Base-by-base conservation (phyloP, 306 rosid species). In the Citrullus amarus region DNA sequence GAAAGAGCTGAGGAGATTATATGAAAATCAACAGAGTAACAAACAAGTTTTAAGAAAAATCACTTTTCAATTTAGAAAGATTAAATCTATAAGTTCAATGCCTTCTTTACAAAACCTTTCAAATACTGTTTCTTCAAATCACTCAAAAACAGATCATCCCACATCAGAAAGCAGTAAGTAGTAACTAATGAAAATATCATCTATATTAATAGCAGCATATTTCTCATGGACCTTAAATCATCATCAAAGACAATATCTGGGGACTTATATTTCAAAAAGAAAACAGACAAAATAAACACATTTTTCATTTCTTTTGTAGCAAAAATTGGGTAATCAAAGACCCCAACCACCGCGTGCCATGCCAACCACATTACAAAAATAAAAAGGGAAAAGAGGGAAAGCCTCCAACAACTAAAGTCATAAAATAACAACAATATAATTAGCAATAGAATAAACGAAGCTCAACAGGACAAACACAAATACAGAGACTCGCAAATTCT, bases 391-490 rank as follows among this genome's bases (percentile, higher is more conserved):
- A 6, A 14, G 71, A n/a, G 38, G 76, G 76, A 56, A 70, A 46
- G 76, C 57, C 76, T 70, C 76, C 57, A 51, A 54, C 61, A 34
- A 73, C 61, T 14, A 73, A 73, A 73, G 78, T 62, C 60, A 73
- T 22, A 17, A 51, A 18, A 38, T 34, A 53, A 53, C 78, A 74
- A 74, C 62, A 50, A 8, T 71, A 44, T 71, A 44, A 48, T 46
- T 48, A 17, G 39, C 57, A 70, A 71, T 46, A 22, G 58, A 71
- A 48, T 72, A 74, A 74, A 17, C 73, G 25, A 53, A 74, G 38
- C 30, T 18, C 32, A 53, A 51, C 41, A 74, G 46, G 18, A 74
- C 78, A 54, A 73, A 50, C 3, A 73, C 28, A 39, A n/a, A 68
- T 53, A 51, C 48, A 16, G 28, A 32, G 36, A 30, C 14, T 15